Conservation (phyloP, 2,329 filamentous ascomycete genomes). For the Colletotrichum limetticola region DNA sequence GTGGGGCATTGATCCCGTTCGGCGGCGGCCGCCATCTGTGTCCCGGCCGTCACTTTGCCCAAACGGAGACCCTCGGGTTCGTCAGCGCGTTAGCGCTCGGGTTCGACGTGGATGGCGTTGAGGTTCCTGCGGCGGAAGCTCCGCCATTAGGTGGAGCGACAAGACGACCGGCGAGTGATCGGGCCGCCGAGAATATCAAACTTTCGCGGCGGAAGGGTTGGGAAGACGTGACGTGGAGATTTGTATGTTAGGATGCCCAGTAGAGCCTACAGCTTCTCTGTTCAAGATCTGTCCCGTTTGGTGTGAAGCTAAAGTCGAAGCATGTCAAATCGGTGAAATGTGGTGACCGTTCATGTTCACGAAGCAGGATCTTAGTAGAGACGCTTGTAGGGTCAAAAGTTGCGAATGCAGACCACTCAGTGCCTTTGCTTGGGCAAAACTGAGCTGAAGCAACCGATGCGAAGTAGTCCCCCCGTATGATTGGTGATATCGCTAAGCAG, state of each 20-base stretch:
- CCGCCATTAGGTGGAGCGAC: conserved; percentile 29
- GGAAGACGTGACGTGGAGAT: conserved; percentile 40
- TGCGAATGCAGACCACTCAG: neutral
- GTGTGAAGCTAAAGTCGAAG: neutral
- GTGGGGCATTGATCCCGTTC: conserved; percentile 42
- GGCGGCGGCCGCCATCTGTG: conserved; percentile 47
- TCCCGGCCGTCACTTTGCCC: conserved; percentile 46
- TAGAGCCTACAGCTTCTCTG: neutral
- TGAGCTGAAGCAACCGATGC: neutral
- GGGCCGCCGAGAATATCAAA: conserved; percentile 18
- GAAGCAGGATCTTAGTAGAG: neutral
- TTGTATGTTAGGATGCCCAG: neutral
- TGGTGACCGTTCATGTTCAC: neutral
- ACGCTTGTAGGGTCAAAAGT: neutral
- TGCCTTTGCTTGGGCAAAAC: neutral
- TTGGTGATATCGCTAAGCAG: neutral
- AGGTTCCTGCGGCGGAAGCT: conserved; percentile 27
- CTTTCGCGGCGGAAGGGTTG: conserved; percentile 38
- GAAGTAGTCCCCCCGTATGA: neutral
- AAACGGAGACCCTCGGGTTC: conserved; percentile 42
- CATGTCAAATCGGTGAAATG: neutral
- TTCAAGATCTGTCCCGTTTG: neutral
- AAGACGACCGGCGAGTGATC: conserved; percentile 23
- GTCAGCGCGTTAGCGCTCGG: conserved; percentile 36
- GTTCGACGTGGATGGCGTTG: conserved; percentile 38